These are phyloP conservation scores for Drosera spatulata DNA, from an alignment of 179 eudicot genomes.

Conservation along the genomic window DNA sequence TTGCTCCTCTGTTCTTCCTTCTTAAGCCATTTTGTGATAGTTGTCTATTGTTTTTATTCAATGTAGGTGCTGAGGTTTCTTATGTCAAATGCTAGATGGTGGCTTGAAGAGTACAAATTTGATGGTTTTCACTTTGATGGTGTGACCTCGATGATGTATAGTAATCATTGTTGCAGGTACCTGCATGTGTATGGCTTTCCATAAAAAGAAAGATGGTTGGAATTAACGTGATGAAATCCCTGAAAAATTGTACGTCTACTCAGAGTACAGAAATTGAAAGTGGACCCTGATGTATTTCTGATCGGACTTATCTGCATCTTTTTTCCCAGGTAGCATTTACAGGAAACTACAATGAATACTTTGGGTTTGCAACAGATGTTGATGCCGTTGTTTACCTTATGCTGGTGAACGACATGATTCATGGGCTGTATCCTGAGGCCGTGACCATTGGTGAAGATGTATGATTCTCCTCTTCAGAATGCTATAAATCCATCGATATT, in stretches of 20 bases:
- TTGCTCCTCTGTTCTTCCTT: no score
- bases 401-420: slow-evolving; percentile 96
- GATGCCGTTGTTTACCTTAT: slow-evolving; percentile 91
- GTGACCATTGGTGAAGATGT: slow-evolving; percentile 93
- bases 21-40: no score
- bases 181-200: no score
- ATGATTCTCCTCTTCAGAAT: slow-evolving; percentile 15
- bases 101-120: slow-evolving; percentile 97
- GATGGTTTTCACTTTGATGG: slow-evolving; percentile 99
- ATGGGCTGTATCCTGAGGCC: slow-evolving; percentile 82
- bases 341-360: slow-evolving; percentile 86
- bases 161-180: slow-evolving; percentile 53
- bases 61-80: slow-evolving; percentile 57
- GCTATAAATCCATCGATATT: no score
- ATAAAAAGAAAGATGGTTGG: no score
- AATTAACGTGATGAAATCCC: no score
- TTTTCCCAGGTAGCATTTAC: slow-evolving; percentile 71
- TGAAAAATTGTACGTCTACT: no score
- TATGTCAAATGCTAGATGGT: slow-evolving; percentile 98
- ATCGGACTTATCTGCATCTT: no score
- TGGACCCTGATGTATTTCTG: no score
- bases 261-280: no score
- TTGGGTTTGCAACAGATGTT: slow-evolving; percentile 79
- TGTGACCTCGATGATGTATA: slow-evolving; percentile 99
- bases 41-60: no score